Evolutionary conservation across 345 rosid species (phyloP), one percentile per base, ranked within the genome.

Genomic region (Erodium maritimum): DNA sequence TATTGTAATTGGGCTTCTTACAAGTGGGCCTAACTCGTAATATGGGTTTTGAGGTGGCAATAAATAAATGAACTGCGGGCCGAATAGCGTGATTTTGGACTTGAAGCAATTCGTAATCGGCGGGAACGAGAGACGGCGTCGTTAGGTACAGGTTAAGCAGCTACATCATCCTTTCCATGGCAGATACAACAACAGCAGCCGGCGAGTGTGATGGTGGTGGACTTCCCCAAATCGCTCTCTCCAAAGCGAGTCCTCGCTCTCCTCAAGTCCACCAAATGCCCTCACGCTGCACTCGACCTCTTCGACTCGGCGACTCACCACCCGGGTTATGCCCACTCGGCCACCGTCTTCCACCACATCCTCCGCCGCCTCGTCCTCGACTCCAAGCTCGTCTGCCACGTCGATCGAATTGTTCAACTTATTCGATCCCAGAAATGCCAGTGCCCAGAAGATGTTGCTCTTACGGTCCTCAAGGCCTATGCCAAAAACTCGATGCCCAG

Each of bases 401-500:
- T 88, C 3, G 59, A 54, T 52, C 81, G 81, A 12, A 67, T 88
- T 64, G 76, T 88, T 19, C 80, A 82, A 23, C 80, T 86, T 54
- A 75, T 88, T 46, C 67, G 67, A 64, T 52, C 79, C 63, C 82
- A 75, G 64, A 71, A 77, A 61, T 81, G 88, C 69, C 65, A 62
- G 16, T 88, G 95, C 81, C 69, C 86, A 16, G 95, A 88, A 73
- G 95, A 91, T 46, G 78, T 91, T 19, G 87, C 86, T 19, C 63
- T 88, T 18, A 66, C 88, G 12, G 86, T 79, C 1, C 70, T 87
- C 34, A 87, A 85, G 70, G 79, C 79, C 3, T 93, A 85, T 50
- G 78, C 82, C 17, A 82, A 79, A 25, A 79, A 74, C 72, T 75
- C 79, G 5, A 77, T 83, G 87, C 78, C 87, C 1, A 77, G 78